These are phyloP conservation scores for Solanum hybrid DNA, from an alignment of 305 asterid genomes.

Conservation along the genomic window DNA sequence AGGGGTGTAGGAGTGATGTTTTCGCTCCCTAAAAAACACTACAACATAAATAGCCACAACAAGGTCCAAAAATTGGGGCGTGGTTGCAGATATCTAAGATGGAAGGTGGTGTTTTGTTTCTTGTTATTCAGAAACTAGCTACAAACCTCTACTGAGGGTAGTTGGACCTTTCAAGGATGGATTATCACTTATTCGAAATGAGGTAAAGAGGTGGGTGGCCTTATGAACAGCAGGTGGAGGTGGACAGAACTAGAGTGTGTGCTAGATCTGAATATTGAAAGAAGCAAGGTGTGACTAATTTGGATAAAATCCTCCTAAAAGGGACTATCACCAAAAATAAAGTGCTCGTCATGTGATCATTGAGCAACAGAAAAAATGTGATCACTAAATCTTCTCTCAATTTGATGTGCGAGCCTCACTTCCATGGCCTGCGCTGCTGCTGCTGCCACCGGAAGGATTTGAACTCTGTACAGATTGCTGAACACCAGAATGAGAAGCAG, in stretches of 20 bases:
- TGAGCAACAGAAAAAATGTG: constrained; percentile 12
- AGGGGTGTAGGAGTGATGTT: neutral
- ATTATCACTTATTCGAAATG: constrained; percentile 46
- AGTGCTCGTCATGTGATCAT: constrained; percentile 19
- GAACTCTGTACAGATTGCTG: constrained; percentile 40
- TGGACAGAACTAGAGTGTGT: constrained; percentile 24
- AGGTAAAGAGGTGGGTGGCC: constrained; percentile 14
- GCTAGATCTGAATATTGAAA: constrained; percentile 19
- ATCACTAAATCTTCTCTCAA: constrained; percentile 16
- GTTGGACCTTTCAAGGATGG: constrained; percentile 30
- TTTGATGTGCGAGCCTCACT: constrained; percentile 48
- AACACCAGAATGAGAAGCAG: constrained; percentile 30
- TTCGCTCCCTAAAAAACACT: constrained; percentile 36
- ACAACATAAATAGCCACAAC: constrained; percentile 35
- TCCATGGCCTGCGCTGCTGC: constrained; percentile 20
- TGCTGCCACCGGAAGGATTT: constrained; percentile 31
- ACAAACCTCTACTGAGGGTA: constrained; percentile 36
- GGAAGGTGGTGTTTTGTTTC: constrained; percentile 21
- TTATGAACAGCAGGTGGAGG: constrained; percentile 25
- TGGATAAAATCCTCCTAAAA: constrained; percentile 15
- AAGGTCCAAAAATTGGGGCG: constrained; percentile 43
- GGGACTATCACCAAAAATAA: constrained; percentile 29
- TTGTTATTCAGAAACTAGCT: constrained; percentile 42
- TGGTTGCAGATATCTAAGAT: constrained; percentile 29
- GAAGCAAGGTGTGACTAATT: constrained; percentile 12